Evolutionary conservation across 2,329 filamentous ascomycete species (phyloP).

Genomic region (Pseudogymnoascus sp.): DNA sequence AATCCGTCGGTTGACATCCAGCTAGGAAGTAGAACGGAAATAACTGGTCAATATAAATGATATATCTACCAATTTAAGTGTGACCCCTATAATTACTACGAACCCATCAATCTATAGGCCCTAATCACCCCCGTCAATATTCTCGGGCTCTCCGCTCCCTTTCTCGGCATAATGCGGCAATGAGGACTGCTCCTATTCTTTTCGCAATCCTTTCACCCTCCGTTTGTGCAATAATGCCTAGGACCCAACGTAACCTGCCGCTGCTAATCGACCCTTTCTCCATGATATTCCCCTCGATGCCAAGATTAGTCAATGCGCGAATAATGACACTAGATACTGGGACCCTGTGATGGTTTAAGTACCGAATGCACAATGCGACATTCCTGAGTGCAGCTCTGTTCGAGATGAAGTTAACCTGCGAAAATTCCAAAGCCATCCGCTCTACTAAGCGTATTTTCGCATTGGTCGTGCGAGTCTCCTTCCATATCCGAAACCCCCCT

Average conservation of each 20-base stretch:
- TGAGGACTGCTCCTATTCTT: background rate
- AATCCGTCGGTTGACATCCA: slow-evolving; percentile 62
- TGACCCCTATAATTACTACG: background rate
- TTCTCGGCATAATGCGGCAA: background rate
- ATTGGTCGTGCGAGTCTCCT: slow-evolving; percentile 12
- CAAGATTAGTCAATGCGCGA: slow-evolving; percentile 18
- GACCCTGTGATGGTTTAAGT: slow-evolving; percentile 20
- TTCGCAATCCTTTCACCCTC: slow-evolving; percentile 17
- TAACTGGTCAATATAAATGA: background rate
- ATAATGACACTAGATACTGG: slow-evolving; percentile 17
- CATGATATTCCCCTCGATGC: slow-evolving; percentile 19
- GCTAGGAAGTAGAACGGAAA: slow-evolving; percentile 13
- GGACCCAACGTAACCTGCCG: slow-evolving; percentile 19
- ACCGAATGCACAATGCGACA: slow-evolving; percentile 21
- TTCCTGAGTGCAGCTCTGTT: slow-evolving; percentile 21
- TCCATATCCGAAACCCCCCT: slow-evolving; percentile 1
- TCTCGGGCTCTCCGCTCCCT: background rate
- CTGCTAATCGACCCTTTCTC: slow-evolving; percentile 16
- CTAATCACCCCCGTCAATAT: background rate
- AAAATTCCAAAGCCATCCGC: slow-evolving; percentile 24
- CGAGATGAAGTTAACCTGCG: slow-evolving; percentile 12
- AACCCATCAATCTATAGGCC: background rate
- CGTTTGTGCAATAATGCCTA: slow-evolving; percentile 17
- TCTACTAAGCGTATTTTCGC: slow-evolving; percentile 17
- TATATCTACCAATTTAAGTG: background rate